A percentile compares a stretch with the other conserved stretches of the same genome.
Evolutionary conservation across 805 yeast genomes (phyloP).

Genomic region (Osmozyma mogii): DNA sequence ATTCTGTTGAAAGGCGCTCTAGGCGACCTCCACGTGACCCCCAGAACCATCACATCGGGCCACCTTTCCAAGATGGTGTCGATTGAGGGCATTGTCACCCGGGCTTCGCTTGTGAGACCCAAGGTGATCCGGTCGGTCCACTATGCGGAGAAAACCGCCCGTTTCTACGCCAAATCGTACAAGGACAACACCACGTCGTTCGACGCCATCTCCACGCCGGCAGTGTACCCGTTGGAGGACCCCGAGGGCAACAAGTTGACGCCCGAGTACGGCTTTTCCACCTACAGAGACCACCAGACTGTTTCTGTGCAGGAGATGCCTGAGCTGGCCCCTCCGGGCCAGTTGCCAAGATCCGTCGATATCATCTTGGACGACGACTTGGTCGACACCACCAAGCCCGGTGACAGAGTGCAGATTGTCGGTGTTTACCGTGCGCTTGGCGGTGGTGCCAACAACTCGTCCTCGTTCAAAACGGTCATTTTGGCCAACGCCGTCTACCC

Average conservation of each 20-base stretch:
- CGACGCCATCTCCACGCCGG: constrained; percentile 74
- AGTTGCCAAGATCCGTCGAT: constrained; percentile 87
- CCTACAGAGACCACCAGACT: constrained; percentile 90
- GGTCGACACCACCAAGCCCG: constrained; percentile 89
- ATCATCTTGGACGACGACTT: constrained; percentile 91
- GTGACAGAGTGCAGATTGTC: constrained; percentile 89
- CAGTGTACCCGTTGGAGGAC: constrained; percentile 89
- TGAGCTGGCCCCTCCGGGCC: constrained; percentile 96
- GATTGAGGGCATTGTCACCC: constrained; percentile 90
- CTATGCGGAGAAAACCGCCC: constrained; percentile 75
- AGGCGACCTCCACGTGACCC: constrained; percentile 80
- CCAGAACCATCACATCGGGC: constrained; percentile 74
- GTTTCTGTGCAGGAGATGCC: constrained; percentile 96
- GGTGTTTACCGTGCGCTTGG: constrained; percentile 93
- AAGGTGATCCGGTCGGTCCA: constrained; percentile 88
- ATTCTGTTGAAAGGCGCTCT: constrained; percentile 85
- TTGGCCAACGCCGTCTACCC: constrained; percentile 87
- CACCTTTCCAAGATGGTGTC: constrained; percentile 77
- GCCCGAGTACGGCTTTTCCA: constrained; percentile 89
- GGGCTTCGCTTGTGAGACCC: constrained; percentile 90
- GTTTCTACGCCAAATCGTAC: constrained; percentile 86
- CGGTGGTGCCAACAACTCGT: constrained; percentile 48
- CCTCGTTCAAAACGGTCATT: constrained; percentile 75
- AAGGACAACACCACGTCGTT: constrained; percentile 88
- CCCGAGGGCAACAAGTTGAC: constrained; percentile 79